Percentiles rank a stretch among this genome's conserved stretches.
Conservation (phyloP, 805 yeast genomes). For the Lipomyces starkeyi region DNA sequence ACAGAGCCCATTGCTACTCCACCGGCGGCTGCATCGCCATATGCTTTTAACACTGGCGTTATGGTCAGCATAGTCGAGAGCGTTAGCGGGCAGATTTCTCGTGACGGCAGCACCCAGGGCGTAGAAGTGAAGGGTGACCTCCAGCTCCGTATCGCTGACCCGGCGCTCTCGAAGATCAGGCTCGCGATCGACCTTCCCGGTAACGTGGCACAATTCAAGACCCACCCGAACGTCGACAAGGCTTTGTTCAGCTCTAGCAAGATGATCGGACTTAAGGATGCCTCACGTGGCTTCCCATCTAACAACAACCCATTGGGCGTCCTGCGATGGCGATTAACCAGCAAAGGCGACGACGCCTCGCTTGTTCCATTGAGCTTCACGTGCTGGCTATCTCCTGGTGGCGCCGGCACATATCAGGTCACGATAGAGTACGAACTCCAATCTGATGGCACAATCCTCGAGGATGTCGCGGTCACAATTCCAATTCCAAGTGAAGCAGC, state of each 20-base stretch:
- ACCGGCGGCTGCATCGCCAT: conserved; percentile 20
- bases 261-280: conserved; percentile 76
- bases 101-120: conserved; percentile 69
- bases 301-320: conserved; percentile 91
- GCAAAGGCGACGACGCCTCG: conserved; percentile 60
- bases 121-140: conserved; percentile 90
- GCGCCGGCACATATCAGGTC: conserved; percentile 67
- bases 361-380: conserved; percentile 74
- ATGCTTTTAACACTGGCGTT: conserved; percentile 68
- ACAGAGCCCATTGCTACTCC: conserved; percentile 36
- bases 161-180: conserved; percentile 69
- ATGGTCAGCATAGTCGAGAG: conserved; percentile 78
- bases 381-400: conserved; percentile 78
- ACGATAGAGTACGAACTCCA: conserved; percentile 88
- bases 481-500: conserved; percentile 71
- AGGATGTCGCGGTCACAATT: conserved; percentile 61
- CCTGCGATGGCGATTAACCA: conserved; percentile 85
- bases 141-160: conserved; percentile 82
- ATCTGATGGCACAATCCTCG: conserved; percentile 55
- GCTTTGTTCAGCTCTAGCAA: conserved; percentile 62
- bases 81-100: conserved; percentile 73
- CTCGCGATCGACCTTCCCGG: conserved; percentile 57
- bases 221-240: conserved; percentile 96
- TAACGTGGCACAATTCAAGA: conserved; percentile 72
- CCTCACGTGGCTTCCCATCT: conserved; percentile 81